Base-by-base conservation (phyloP, 108 stramenopile genomes). In the Nitzschia putrida region DNA sequence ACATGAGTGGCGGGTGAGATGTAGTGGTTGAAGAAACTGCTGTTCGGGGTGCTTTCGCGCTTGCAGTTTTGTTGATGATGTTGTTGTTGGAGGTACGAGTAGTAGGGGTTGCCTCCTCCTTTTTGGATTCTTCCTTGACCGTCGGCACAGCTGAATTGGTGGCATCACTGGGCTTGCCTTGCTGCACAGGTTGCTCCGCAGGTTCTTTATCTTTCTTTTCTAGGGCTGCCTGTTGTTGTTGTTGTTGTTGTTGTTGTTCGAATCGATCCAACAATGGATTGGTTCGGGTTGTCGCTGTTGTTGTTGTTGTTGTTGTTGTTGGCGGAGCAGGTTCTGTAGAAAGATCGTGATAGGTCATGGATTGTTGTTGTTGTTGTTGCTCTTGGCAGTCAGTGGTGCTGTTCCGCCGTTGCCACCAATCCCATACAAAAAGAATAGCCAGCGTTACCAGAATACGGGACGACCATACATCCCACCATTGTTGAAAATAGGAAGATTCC, bases 361-460 rank as follows among this genome's bases (percentile, higher is more conserved):
- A 45, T 10, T 14, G 16, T 63, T 9, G 58, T 8, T 21, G 53
- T 22, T 9, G 53, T 8, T 54, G 10, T n/a, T 11, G 44, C 8
- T 54, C 18, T 8, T 9, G 53, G 21, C 23, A 9, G 57, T 37
- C 26, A 29, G 11, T 58, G 10, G 11, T 12, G 11, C 13, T 18
- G 21, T 38, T 20, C 1, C 21, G 9, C 5, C 65, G 65, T 5
- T 66, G 22, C 52, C 65, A 38, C 20, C 20, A 53, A 25, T 66
- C 65, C 23, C 38, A 66, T 9, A 34, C 43, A 21, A 29, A 21
- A 13, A 66, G 34, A 7, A 66, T 53, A 3, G 41, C 14, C 26
- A 66, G 10, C 9, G 65, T 29, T 37, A 66, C 52, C 1, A 66
- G 16, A 2, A 66, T 57, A 0, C 68, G 55, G 16, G 14, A 42